Base-by-base conservation (phyloP, 2,329 filamentous ascomycete species). In the Calonectria multiphialidica region DNA sequence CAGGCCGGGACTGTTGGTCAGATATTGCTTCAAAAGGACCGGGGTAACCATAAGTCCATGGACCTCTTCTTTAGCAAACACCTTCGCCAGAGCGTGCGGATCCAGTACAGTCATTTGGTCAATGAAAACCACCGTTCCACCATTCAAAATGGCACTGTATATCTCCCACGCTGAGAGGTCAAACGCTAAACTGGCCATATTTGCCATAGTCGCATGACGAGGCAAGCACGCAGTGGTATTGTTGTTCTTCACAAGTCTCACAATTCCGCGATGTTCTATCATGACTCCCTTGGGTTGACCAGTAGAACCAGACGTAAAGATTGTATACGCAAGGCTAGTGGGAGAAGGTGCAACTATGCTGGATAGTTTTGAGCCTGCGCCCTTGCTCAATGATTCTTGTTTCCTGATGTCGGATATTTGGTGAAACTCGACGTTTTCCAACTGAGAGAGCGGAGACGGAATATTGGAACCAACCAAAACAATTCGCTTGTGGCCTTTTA, bases 381-480 rank as follows among this genome's bases (percentile, higher is more conserved):
- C 8, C 3, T 13, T 23, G n/a, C 12, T 23, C n/a, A 23, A n/a
- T 5, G n/a, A 47, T 13, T 23, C 44, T 47, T 47, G n/a, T 23
- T 47, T 47, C 23, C n/a, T n/a, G n/a, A 47, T 47, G n/a, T 47
- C 8, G 6, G 44, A 47, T 21, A 72, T 67, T 1, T 44, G 49
- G 8, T 50, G 37, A n/a, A 71, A 71, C 8, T 71, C 45, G 2
- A 69, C 44, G 2, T 68, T 25, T 0, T 44, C 23, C 2, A 66
- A 8, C 13, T 62, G 28, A 7, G 62, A 21, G 28, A 25, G 0
- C 8, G 71, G 71, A 8, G 50, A 23, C 5, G 18, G 8, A 0
- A 73, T 40, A 9, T 35, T 59, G 7, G 45, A 23, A 0, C 71
- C 72, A 0, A 76, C n/a, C 3, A 76, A 18, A 6, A 76, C 57